Base-by-base conservation (phyloP, 2,329 filamentous ascomycete species). In the Diplodia corticola region DNA sequence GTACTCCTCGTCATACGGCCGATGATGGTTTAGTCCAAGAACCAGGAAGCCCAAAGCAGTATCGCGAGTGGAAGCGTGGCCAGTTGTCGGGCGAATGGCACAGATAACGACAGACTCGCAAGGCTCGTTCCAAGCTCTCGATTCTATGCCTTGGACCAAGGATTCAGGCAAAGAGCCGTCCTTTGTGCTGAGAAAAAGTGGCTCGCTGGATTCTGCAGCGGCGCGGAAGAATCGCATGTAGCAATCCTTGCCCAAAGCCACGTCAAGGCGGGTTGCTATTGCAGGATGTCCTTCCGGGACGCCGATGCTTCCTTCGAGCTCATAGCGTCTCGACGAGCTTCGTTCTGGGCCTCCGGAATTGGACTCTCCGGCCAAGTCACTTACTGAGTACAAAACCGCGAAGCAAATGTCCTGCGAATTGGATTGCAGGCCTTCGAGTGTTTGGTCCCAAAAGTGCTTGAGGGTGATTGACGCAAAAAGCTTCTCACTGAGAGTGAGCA, bases 1-100 rank as follows among this genome's bases (percentile, higher is more conserved):
- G 54, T 77, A 77, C 26, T 75, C 74, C 0, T 75, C 72, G 48
- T 77, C 74, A 33, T 75, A 77, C 3, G 74, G 73, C 53, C 75
- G 70, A 3, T 73, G 72, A 7, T 74, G 73, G 48, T 76, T 76
- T 20, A 77, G 69, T 1, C 75, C 75, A 20, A 77, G 66, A 12
- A 76, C 37, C 50, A 77, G 54, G 54, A 76, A 75, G 6, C 74
- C 75, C 24, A 73, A 75, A 71, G 46, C 72, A 69, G 64, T 66
- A 24, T 61, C 50, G 12, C 54, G 54, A 13, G 40, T 61, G 5
- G 33, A 30, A 24, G 44, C 72, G 73, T 22, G 75, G 74, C 5
- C 74, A 70, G 53, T 73, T 68, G 22, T 75, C n/a, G 61, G 51
- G 20, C 68, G 55, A n/a, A 69, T 60, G 9, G 68, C 49, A 51